Conservation (phyloP, 345 rosid species). For the Salix caprea region DNA sequence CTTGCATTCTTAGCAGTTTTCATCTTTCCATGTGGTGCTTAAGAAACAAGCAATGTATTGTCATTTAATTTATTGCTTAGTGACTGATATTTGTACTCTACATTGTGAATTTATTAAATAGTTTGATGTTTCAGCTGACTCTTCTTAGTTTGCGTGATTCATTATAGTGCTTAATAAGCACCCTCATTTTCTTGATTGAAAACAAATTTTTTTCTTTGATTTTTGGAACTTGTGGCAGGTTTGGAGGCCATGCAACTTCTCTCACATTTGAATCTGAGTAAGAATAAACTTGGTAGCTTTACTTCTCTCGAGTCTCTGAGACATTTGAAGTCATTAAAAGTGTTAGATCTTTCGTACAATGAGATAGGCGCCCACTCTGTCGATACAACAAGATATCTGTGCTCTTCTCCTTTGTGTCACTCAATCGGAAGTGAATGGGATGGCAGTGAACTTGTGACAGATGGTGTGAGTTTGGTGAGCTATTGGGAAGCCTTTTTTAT, state of each 20-base stretch:
- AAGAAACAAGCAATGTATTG: background rate
- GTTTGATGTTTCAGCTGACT: background rate
- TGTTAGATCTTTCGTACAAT: slow-evolving; percentile 71
- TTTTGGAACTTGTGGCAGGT: slow-evolving; percentile 39
- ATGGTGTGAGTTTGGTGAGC: slow-evolving; percentile 26
- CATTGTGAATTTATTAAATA: background rate
- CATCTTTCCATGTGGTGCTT: background rate
- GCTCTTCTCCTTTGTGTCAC: slow-evolving; percentile 75
- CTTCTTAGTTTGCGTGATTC: background rate
- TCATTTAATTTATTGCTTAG: background rate
- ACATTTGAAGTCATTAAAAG: slow-evolving; percentile 55
- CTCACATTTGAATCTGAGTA: slow-evolving; percentile 58
- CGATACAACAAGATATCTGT: slow-evolving; percentile 69
- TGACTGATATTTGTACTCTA: background rate
- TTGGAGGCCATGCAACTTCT: slow-evolving; percentile 84
- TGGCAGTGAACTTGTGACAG: slow-evolving; percentile 21
- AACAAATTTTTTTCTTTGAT: background rate
- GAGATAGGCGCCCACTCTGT: slow-evolving; percentile 81
- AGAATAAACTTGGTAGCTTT: slow-evolving; percentile 63
- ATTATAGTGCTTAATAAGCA: background rate
- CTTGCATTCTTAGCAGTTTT: background rate
- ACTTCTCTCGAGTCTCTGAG: slow-evolving; percentile 70
- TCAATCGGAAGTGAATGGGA: slow-evolving; percentile 42
- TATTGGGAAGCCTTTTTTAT: slow-evolving; percentile 69
- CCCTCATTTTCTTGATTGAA: background rate